Evolutionary conservation across 495 filamentous ascomycete genomes (phyloP).

Genomic region (Aspergillus cristatus): DNA sequence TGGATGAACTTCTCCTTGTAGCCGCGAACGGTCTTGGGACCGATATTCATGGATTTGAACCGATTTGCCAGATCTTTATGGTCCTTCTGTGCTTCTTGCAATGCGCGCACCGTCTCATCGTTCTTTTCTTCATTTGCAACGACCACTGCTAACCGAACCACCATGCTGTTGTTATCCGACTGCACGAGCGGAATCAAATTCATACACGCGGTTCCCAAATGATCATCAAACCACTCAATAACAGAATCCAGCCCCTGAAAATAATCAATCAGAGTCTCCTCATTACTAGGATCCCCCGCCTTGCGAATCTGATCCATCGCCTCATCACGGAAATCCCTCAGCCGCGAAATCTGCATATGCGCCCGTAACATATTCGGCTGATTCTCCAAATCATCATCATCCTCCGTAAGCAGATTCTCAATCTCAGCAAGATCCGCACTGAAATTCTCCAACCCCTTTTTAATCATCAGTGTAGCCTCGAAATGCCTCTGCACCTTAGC

Average conservation of each 20-base stretch:
- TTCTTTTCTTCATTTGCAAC: constrained; percentile 94
- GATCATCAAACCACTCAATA: constrained; percentile 90
- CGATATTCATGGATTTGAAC: constrained; percentile 90
- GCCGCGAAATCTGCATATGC: constrained; percentile 82
- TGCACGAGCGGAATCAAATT: constrained; percentile 82
- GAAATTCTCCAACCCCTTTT: constrained; percentile 77
- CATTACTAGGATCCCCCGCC: constrained; percentile 59
- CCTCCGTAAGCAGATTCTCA: constrained; percentile 64
- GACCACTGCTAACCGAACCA: constrained; percentile 83
- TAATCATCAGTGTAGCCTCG: constrained; percentile 84
- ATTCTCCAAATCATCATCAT: constrained; percentile 76
- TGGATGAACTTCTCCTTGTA: constrained; percentile 94
- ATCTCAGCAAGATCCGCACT: constrained; percentile 63
- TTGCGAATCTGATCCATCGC: constrained; percentile 89
- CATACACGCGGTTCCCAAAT: constrained; percentile 77
- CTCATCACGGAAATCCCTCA: constrained; percentile 89
- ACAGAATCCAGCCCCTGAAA: constrained; percentile 82
- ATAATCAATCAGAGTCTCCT: constrained; percentile 75
- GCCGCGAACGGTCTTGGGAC: constrained; percentile 80
- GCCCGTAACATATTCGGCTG: constrained; percentile 85
- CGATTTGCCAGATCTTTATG: constrained; percentile 86
- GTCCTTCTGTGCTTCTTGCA: constrained; percentile 89
- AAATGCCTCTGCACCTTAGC: constrained; percentile 94
- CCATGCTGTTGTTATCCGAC: constrained; percentile 73
- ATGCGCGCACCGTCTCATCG: constrained; percentile 77